Base-by-base conservation (phyloP, 2,329 filamentous ascomycete genomes). In the Salinomyces thailandicus region DNA sequence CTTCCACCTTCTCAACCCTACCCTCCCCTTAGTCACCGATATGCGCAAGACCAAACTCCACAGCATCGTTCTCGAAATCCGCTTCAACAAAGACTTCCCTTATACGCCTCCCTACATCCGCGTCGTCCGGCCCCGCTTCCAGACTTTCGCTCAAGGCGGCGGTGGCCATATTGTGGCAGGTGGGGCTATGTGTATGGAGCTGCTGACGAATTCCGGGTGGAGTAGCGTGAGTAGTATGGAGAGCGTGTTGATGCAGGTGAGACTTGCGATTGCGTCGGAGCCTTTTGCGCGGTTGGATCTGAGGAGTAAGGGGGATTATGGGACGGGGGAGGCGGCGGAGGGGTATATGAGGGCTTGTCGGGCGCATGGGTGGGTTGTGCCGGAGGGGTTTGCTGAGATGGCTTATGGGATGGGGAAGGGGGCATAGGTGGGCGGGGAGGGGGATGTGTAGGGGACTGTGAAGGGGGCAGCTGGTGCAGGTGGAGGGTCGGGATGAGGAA, bases 121-220 rank as follows among this genome's bases (percentile, higher is more conserved):
- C 5, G 77, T 94, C 12, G 72, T 94, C 36, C 75, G 81, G 5
- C 87, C 87, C 1, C 78, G 80, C 4, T 89, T 94, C 57, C 57
- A 89, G 14, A 68, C 75, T 2, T 89, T 89, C 52, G 55, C 64
- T 17, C 49, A 66, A 4, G 85, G 85, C 4, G 87, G 86, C 14
- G 87, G 87, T 16, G 86, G 86, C 0, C 84, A 94, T 55, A 79
- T 95, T 41, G 93, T 87, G 0, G 64, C 69, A 1, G 87, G 87
- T 16, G 87, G 87, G 1, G 83, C 86, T 1, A 75, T 95, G 62
- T 81, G 77, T 58, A 87, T 93, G 76, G 79, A 67, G 49, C 51
- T 62, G 43, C 68, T 94, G 43, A 93, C 86, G 1, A 85, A 79
- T 57, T 74, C 75, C 5, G 87, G 86, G 17, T 95, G 87, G 87